phyloP scores from a whole-genome alignment of 495 filamentous ascomycete species.

The Hyaloscypha hepaticicola region DNA sequence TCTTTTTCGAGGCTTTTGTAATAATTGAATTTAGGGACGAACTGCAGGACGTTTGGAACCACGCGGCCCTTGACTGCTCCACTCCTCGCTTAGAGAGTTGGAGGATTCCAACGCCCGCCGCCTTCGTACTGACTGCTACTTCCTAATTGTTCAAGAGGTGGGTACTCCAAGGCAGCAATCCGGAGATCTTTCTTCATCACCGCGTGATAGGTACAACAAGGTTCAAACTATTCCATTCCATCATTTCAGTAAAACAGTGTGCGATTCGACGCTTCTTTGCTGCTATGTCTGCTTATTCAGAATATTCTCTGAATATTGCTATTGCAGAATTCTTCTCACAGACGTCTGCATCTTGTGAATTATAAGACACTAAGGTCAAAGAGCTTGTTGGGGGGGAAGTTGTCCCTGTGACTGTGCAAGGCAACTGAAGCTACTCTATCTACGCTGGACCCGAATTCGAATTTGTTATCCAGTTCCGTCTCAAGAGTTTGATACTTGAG shows the following conservation, averaged over 20 bases:
- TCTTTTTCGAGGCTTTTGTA: too few species aligned
- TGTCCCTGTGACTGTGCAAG: constrained; percentile 41
- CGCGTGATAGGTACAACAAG: constrained; percentile 12
- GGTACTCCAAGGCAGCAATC: not conserved
- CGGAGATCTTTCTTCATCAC: constrained; percentile 8
- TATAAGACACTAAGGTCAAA: constrained; percentile 37
- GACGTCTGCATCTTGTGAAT: constrained; percentile 38
- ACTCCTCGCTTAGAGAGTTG: too few species aligned
- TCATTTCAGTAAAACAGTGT: constrained; percentile 12
- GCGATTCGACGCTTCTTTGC: constrained; percentile 8
- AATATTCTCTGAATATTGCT: constrained; percentile 40
- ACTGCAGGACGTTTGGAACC: too few species aligned
- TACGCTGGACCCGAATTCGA: constrained; percentile 41
- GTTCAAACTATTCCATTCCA: constrained; percentile 13
- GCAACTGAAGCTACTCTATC: constrained; percentile 44
- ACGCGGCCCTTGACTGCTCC: too few species aligned
- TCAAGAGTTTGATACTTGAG: constrained; percentile 36
- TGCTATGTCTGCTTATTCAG: constrained; percentile 24
- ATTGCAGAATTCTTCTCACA: constrained; percentile 41
- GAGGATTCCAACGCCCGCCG: too few species aligned
- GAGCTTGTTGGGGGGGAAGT: constrained; percentile 37
- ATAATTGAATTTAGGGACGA: too few species aligned
- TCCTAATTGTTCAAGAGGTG: too few species aligned
- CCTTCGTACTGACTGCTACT: too few species aligned
- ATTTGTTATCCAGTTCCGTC: constrained; percentile 44